phyloP scores from a whole-genome alignment of 257 asterid species.

The Capsicum rhomboideum region DNA sequence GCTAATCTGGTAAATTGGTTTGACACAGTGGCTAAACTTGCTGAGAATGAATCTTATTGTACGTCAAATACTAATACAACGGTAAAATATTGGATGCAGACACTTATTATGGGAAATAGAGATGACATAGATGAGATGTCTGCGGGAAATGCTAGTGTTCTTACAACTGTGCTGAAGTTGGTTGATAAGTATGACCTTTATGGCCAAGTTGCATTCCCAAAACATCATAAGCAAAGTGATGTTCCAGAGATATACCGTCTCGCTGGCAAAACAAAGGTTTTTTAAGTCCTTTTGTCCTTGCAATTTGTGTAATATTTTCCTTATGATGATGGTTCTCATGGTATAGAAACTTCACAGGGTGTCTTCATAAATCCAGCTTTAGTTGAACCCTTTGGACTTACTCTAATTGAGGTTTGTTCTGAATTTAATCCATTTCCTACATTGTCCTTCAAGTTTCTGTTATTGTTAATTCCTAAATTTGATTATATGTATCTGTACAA shows the following conservation, averaged over 20 bases:
- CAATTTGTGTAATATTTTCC: neutral
- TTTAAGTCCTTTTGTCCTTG: neutral
- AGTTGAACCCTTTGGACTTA: constrained; percentile 46
- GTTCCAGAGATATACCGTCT: constrained; percentile 81
- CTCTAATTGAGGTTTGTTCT: constrained; percentile 40
- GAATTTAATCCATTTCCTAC: neutral
- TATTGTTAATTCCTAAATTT: neutral
- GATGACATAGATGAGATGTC: constrained; percentile 83
- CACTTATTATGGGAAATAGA: constrained; percentile 85
- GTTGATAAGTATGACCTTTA: constrained; percentile 73
- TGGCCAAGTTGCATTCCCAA: constrained; percentile 83
- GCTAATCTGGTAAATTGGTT: constrained; percentile 66
- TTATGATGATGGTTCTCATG: neutral
- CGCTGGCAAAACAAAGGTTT: constrained; percentile 75
- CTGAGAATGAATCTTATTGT: neutral
- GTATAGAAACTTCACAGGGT: constrained; percentile 27
- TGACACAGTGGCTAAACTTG: neutral
- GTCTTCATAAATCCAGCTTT: constrained; percentile 52
- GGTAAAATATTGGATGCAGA: constrained; percentile 23
- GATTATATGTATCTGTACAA: neutral
- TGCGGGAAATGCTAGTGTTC: constrained; percentile 56
- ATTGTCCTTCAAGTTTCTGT: neutral
- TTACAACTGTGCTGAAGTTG: constrained; percentile 60
- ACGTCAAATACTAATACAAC: neutral
- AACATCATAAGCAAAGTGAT: constrained; percentile 73